Conservation (phyloP, 495 filamentous ascomycete species). For the Apodospora peruviana region DNA sequence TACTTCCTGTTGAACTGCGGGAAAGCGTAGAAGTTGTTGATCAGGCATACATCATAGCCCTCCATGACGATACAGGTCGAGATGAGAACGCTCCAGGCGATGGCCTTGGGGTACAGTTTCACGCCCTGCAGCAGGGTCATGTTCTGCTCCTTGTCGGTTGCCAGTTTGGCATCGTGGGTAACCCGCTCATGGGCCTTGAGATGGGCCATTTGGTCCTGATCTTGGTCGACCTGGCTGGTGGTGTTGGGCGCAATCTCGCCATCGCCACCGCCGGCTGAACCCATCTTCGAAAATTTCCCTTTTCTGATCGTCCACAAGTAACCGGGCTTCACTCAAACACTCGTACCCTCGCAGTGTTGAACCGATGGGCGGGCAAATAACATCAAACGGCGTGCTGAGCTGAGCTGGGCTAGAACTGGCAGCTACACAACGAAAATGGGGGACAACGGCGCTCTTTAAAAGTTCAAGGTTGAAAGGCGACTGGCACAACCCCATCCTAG, state of each 20-base stretch:
- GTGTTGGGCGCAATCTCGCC: too few relatives aligned
- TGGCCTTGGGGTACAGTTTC: constrained; percentile 49
- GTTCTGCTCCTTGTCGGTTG: constrained; percentile 48
- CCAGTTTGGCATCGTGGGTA: constrained; percentile 39
- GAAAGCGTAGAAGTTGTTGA: constrained; percentile 54
- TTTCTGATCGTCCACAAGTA: too few relatives aligned
- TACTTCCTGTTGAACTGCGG: constrained; percentile 65
- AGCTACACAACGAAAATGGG: too few relatives aligned
- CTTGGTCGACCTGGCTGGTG: constrained; percentile 2
- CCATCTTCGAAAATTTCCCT: constrained; percentile 14
- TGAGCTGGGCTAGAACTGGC: too few relatives aligned
- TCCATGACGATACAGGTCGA: constrained; percentile 62
- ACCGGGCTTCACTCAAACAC: too few relatives aligned
- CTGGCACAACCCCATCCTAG: not conserved
- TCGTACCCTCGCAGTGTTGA: too few relatives aligned
- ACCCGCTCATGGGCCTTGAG: constrained; percentile 30
- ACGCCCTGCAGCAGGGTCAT: constrained; percentile 52
- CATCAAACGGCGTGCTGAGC: too few relatives aligned
- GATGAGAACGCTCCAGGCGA: constrained; percentile 56
- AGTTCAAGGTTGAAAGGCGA: not conserved
- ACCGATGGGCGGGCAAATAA: too few relatives aligned
- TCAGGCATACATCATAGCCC: constrained; percentile 55
- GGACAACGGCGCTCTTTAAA: not conserved
- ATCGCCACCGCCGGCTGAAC: constrained; percentile 2
- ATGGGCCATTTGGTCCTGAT: constrained; percentile 9